These are phyloP conservation scores for Stephanodiscus minutulus DNA, from an alignment of 108 stramenopile species.

Conservation along the genomic window DNA sequence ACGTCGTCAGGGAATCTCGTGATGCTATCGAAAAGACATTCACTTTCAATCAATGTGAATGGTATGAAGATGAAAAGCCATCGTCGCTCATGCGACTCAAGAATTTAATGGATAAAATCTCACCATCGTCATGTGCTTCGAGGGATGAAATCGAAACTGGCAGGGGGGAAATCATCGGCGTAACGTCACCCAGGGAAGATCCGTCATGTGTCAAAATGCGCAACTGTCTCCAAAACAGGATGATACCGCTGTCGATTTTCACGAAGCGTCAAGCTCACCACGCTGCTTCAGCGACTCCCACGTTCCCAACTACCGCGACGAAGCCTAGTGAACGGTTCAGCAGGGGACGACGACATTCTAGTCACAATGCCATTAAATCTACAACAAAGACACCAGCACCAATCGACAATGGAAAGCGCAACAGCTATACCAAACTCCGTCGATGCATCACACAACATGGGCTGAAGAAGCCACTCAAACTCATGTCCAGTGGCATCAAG, in stretches of 20 bases:
- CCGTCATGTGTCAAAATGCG: not conserved
- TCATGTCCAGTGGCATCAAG: not conserved
- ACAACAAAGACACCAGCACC: not conserved
- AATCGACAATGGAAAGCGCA: not conserved
- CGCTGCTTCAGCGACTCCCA: not conserved
- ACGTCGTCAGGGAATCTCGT: not conserved
- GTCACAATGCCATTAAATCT: not conserved
- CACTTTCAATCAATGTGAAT: not conserved
- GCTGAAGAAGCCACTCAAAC: conserved; percentile 4
- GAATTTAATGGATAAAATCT: not conserved
- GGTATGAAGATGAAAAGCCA: not conserved
- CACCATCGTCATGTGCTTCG: not conserved
- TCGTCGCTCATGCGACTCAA: not conserved
- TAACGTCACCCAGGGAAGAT: not conserved
- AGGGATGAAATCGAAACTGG: conserved; percentile 3
- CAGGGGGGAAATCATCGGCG: not conserved
- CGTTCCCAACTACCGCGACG: not conserved
- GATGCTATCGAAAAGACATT: not conserved
- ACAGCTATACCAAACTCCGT: not conserved
- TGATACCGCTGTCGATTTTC: not conserved
- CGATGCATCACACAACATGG: not conserved
- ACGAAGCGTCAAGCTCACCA: conserved; percentile 1
- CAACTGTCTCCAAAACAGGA: not conserved
- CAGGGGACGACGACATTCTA: not conserved
- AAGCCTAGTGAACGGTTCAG: not conserved